Evolutionary conservation across 140 eudicot species (phyloP), one percentile per base, ranked within the genome.

Genomic region (Anethum foeniculum): DNA sequence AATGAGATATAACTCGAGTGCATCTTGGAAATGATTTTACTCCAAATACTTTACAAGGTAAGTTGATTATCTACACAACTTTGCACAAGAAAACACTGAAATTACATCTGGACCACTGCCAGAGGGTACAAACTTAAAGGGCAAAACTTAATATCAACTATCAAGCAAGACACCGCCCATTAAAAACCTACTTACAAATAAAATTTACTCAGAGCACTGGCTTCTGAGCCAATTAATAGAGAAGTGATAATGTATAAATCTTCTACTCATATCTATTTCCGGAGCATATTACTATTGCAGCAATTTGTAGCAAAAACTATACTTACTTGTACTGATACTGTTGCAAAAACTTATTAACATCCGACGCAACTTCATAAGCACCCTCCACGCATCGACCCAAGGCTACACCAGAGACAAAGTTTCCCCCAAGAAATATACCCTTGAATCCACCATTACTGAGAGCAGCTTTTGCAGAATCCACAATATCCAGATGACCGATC

Each of bases 351-450:
- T 79, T 82, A 27, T 85, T 86, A 76, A 94, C 92, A 80, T 94
- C 88, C 11, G 84, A 85, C 73, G 98, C 97, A 84, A 90, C 85
- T 48, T 92, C 97, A 86, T 92, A 94, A n/a, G 96, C 94, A 83
- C 85, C 87, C 83, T 94, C 96, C 41, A 94, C 94, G 46, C 98
- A 94, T 65, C 97, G 87, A 36, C 98, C 98, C 88, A 94, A 88
- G 51, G 98, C 98, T 43, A 94, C 98, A 28, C 98, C 98, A 30
- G 93, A 86, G 21, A 90, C 97, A 65, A 89, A 94, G 82, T 94
- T 94, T 39, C 98, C 98, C 52, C 96, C 94, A 56, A 94, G 94
- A 89, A 89, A 90, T 84, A 94, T 78, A 43, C 98, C 98, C 43
- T 81, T 56, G 25, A 81, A 85, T 68, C 96, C 96, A 46, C 81